phyloP scores from a whole-genome alignment of 805 yeast species.

The Maudiozyma barnettii region DNA sequence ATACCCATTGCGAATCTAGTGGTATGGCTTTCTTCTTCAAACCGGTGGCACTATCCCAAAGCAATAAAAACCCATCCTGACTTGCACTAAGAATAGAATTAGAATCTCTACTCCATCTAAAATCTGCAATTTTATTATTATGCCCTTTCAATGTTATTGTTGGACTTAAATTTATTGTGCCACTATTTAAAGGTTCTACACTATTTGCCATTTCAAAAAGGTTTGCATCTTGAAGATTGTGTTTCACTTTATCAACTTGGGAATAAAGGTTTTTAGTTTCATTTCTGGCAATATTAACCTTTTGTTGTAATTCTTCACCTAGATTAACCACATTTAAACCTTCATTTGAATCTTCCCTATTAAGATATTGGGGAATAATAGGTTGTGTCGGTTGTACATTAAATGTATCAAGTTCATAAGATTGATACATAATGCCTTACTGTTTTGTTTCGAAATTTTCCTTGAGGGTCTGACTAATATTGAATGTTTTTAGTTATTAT shows the following conservation, averaged over 20 bases:
- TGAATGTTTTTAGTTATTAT: too few relatives aligned
- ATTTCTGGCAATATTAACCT: conserved; percentile 32
- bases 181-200: conserved; percentile 15
- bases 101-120: conserved; percentile 63
- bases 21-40: conserved; percentile 61
- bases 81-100: conserved; percentile 57
- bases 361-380: not conserved
- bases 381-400: not conserved
- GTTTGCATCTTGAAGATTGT: conserved; percentile 37
- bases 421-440: not conserved
- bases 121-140: conserved; percentile 58
- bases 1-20: conserved; percentile 70
- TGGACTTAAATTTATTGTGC: conserved; percentile 28
- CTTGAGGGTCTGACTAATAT: too few relatives aligned
- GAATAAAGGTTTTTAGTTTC: conserved; percentile 40
- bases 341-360: conserved; percentile 4
- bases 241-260: conserved; percentile 39
- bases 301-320: conserved; percentile 21
- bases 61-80: conserved; percentile 75
- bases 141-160: conserved; percentile 42
- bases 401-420: not conserved
- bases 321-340: conserved; percentile 6
- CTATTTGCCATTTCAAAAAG: conserved; percentile 32
- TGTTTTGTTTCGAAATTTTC: too few relatives aligned
- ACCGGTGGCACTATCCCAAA: conserved; percentile 76